These are phyloP conservation scores for Wickerhamiella bombiphila DNA, from an alignment of 805 yeast species.

Conservation along the genomic window DNA sequence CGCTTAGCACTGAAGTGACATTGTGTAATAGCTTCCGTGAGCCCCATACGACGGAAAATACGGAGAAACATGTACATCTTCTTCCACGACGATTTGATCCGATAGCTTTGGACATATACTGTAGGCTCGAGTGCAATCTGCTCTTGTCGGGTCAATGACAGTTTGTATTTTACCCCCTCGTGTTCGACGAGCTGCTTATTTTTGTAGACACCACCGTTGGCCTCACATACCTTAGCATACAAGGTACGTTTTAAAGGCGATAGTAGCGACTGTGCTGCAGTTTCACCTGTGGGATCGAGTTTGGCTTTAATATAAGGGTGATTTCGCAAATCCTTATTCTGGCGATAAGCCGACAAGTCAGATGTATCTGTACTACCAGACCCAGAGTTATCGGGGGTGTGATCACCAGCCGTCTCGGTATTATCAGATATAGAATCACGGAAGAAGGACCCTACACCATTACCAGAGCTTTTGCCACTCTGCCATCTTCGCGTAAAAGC, in stretches of 20 bases:
- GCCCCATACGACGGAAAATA: conserved; percentile 54
- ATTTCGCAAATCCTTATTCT: conserved; percentile 14
- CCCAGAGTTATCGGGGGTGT: too few relatives aligned
- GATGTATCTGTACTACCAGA: too few relatives aligned
- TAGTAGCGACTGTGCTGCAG: conserved; percentile 41
- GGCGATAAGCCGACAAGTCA: conserved; percentile 4
- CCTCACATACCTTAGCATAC: conserved; percentile 43
- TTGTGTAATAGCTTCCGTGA: conserved; percentile 75
- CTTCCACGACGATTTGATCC: conserved; percentile 78
- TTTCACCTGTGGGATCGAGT: conserved; percentile 34
- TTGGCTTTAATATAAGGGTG: conserved; percentile 15
- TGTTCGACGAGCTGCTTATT: conserved; percentile 37
- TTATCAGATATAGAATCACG: too few relatives aligned
- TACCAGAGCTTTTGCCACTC: too few relatives aligned
- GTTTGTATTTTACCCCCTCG: conserved; percentile 36
- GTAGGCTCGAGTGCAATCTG: conserved; percentile 76
- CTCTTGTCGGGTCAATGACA: conserved; percentile 48
- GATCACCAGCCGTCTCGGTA: too few relatives aligned
- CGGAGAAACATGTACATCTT: conserved; percentile 72
- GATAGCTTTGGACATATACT: conserved; percentile 61
- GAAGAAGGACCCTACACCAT: too few relatives aligned
- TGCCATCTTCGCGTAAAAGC: too few relatives aligned
- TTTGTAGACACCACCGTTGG: conserved; percentile 56
- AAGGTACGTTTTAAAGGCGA: conserved; percentile 59
- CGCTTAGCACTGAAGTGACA: conserved; percentile 76